Conservation (phyloP, 2,329 filamentous ascomycete species). For the Exophiala calicioides region DNA sequence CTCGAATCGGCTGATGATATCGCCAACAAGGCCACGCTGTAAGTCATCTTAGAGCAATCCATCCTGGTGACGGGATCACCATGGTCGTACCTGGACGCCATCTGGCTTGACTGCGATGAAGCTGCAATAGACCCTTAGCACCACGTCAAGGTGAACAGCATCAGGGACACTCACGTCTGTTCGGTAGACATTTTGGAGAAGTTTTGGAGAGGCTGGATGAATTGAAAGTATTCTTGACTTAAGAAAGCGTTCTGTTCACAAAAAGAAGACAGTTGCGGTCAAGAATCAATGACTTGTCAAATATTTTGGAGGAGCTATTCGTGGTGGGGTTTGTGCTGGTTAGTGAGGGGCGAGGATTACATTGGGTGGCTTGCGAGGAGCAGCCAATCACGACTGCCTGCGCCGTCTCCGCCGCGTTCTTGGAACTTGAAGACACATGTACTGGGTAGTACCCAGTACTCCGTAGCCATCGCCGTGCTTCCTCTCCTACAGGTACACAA, state of each 20-base stretch:
- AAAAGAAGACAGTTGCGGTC: slow-evolving; percentile 32
- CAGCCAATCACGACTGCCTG: too few relatives aligned
- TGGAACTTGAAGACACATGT: too few relatives aligned
- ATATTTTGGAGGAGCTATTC: slow-evolving; percentile 23
- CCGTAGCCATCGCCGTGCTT: too few relatives aligned
- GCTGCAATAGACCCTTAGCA: slow-evolving; percentile 55
- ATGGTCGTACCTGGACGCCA: slow-evolving; percentile 82
- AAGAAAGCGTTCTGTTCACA: neutral
- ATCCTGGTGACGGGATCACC: too few relatives aligned
- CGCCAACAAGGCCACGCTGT: slow-evolving; percentile 93
- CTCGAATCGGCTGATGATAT: slow-evolving; percentile 99
- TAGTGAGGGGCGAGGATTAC: too few relatives aligned
- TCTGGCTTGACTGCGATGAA: slow-evolving; percentile 99
- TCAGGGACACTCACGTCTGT: slow-evolving; percentile 71
- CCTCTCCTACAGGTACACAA: too few relatives aligned
- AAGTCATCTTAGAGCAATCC: slow-evolving; percentile 3
- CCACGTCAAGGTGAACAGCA: slow-evolving; percentile 25
- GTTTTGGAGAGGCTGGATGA: slow-evolving; percentile 33
- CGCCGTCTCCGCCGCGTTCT: too few relatives aligned
- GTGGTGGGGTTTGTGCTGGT: slow-evolving; percentile 6
- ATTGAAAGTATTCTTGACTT: slow-evolving; percentile 7
- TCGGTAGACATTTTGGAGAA: slow-evolving; percentile 70
- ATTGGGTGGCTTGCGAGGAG: too few relatives aligned
- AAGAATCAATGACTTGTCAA: slow-evolving; percentile 17
- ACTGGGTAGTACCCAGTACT: too few relatives aligned